Base-by-base conservation (phyloP, 2,329 filamentous ascomycete genomes). In the Xylariomycetidae sp. region DNA sequence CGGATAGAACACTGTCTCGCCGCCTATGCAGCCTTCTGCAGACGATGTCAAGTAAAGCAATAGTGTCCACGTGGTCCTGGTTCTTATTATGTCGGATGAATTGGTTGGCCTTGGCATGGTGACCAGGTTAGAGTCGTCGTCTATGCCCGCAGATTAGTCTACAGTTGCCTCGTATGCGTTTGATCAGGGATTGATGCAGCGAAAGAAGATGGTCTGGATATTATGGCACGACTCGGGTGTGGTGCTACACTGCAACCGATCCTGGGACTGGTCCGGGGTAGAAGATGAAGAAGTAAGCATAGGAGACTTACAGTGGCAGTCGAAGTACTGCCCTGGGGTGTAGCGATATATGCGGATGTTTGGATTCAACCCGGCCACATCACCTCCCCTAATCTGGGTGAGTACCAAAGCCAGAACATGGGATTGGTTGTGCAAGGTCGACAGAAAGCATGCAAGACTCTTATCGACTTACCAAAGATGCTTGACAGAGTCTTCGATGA, bases 321-420 rank as follows among this genome's bases (percentile, higher is more conserved):
- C 88, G 57, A 96, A 96, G 57, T 89, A 95, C 56, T 96, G 88
- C 0, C 86, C 87, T 45, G 82, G 77, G 1, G 73, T 76, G 59
- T 96, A 96, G 15, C 89, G 77, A 63, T 96, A 96, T 18, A 96
- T 77, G 20, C 90, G 74, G 35, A 96, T 94, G 46, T 94, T 94
- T 7, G 86, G 79, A 58, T 88, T 95, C 39, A 96, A 63, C 0
- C 88, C 88, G n/a, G 94, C 64, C 1, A 86, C 78, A 31, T 88
- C 74, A 17, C 88, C 88, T 37, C 85, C 88, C 86, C 88, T 95
- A 29, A 69, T 51, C 26, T 8, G 31, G 16, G 14, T 22, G 13
- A 17, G 41, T 32, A 45, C 38, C 29, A 16, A 26, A 25, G 25
- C 32, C 30, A 16, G 17, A 26, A 11, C n/a, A 16, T 31, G 27